These are phyloP conservation scores for Saccharomyces cerevisiae DNA, from an alignment of 805 yeast species.

Conservation along the genomic window DNA sequence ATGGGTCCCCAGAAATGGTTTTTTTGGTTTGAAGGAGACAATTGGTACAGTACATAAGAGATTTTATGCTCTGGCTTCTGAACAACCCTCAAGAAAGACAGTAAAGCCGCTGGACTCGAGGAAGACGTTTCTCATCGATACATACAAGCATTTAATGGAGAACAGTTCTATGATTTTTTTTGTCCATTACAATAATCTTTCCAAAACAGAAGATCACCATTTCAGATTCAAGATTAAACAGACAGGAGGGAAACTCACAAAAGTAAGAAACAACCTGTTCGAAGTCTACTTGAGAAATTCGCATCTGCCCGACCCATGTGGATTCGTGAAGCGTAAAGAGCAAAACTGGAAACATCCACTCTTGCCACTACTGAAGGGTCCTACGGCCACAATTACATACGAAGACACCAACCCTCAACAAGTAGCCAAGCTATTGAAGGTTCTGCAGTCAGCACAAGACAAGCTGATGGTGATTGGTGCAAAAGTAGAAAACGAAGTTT, in stretches of 20 bases:
- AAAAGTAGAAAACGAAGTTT: slow-evolving; percentile 54
- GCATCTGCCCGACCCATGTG: slow-evolving; percentile 56
- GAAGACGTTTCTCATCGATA: slow-evolving; percentile 79
- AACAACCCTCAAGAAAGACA: slow-evolving; percentile 27
- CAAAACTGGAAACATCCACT: slow-evolving; percentile 56
- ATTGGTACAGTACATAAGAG: not conserved
- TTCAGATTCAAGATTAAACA: slow-evolving; percentile 54
- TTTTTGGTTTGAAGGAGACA: not conserved
- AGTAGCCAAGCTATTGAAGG: slow-evolving; percentile 53
- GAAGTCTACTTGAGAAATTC: slow-evolving; percentile 69
- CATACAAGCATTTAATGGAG: slow-evolving; percentile 64
- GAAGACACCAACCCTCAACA: slow-evolving; percentile 61
- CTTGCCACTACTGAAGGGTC: slow-evolving; percentile 65
- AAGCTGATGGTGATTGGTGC: slow-evolving; percentile 81
- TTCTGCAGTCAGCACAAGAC: slow-evolving; percentile 58
- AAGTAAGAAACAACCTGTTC: slow-evolving; percentile 63
- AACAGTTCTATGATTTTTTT: slow-evolving; percentile 63
- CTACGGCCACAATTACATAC: slow-evolving; percentile 71
- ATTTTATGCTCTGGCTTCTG: not conserved
- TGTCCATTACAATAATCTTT: slow-evolving; percentile 77
- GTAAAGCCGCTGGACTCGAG: slow-evolving; percentile 61
- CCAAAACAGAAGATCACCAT: slow-evolving; percentile 56
- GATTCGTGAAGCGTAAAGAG: slow-evolving; percentile 45
- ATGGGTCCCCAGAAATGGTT: not conserved
- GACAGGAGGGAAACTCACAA: slow-evolving; percentile 62